Percentiles rank a stretch among this genome's conserved stretches.
phyloP scores from a whole-genome alignment of 1,139 yeast species.

The Geotrichum histeridarum region DNA sequence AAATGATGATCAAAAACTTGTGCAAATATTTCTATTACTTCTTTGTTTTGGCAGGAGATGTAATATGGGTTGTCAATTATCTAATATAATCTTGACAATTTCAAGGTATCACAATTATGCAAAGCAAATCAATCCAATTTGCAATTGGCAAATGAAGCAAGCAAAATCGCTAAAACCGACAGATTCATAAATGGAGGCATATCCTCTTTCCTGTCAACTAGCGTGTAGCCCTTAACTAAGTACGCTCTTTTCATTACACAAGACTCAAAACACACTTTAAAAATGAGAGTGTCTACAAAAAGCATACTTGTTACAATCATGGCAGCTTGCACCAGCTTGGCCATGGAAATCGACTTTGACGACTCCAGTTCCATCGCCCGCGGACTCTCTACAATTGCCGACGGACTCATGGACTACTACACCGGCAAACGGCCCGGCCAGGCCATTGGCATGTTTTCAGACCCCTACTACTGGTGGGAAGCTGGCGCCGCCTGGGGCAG shows the following conservation, averaged over 20 bases:
- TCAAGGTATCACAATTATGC: too few relatives aligned
- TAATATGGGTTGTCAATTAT: too few relatives aligned
- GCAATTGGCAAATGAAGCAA: too few relatives aligned
- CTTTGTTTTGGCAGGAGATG: too few relatives aligned
- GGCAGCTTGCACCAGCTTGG: neutral
- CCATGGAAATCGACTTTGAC: conserved; percentile 24
- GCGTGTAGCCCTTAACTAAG: neutral
- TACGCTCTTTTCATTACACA: neutral
- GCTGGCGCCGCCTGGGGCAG: conserved; percentile 88
- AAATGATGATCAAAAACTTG: too few relatives aligned
- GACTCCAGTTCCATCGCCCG: conserved; percentile 27
- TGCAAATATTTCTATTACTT: too few relatives aligned
- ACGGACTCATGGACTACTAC: conserved; percentile 71
- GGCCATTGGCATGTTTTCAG: conserved; percentile 65
- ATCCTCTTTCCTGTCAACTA: too few relatives aligned
- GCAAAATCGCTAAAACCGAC: too few relatives aligned
- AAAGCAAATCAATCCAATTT: too few relatives aligned
- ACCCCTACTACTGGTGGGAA: conserved; percentile 92
- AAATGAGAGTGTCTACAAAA: neutral
- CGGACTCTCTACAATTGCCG: conserved; percentile 53
- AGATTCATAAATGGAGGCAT: too few relatives aligned
- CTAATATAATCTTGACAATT: too few relatives aligned
- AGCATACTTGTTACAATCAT: neutral
- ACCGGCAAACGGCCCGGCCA: conserved; percentile 63
- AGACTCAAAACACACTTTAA: neutral